phyloP scores from a whole-genome alignment of 441 rosid species.

The Syzygium syzygioides region DNA sequence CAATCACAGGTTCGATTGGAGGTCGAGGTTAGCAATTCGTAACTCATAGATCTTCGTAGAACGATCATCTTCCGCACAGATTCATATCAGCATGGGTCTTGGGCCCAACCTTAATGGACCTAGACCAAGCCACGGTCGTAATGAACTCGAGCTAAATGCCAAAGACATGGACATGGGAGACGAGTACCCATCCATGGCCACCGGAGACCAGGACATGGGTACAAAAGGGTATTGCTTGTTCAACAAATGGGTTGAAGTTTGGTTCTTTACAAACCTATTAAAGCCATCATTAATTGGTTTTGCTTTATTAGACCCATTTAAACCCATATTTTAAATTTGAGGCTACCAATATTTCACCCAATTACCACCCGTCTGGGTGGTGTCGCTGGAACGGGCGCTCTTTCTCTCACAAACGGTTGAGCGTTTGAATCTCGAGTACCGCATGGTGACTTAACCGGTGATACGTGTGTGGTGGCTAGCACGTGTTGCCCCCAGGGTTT shows the following conservation, averaged over 20 bases:
- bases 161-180: neutral
- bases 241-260: neutral
- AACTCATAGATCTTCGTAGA: too few relatives aligned
- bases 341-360: neutral
- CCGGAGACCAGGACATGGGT: fast-evolving
- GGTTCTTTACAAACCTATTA: neutral
- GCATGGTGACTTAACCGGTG: too few relatives aligned
- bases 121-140: neutral
- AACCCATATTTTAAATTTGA: neutral
- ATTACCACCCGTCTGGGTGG: too few relatives aligned
- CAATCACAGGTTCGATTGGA: too few relatives aligned
- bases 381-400: too few relatives aligned
- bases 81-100: neutral
- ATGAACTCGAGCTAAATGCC: neutral
- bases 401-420: too few relatives aligned
- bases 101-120: neutral
- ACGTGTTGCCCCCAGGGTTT: too few relatives aligned
- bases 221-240: neutral
- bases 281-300: neutral
- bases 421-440: too few relatives aligned
- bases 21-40: too few relatives aligned
- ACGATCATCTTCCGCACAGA: too few relatives aligned
- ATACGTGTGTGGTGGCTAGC: too few relatives aligned
- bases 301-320: neutral
- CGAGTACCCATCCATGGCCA: neutral